phyloP scores from a whole-genome alignment of 495 filamentous ascomycete species.

The Daldinia bambusicola region DNA sequence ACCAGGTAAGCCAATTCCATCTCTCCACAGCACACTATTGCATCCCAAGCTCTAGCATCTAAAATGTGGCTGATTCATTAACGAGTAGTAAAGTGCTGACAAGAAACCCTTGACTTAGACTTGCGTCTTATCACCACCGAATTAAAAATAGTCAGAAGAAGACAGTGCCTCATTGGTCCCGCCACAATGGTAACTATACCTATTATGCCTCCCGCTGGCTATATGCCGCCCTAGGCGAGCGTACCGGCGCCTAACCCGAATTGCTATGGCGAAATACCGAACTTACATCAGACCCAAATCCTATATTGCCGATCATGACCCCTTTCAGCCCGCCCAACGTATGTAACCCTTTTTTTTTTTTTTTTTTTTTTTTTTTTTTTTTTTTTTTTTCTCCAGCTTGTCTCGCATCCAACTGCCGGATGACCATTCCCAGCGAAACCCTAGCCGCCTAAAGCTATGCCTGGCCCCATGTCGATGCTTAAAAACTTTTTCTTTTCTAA shows the following conservation, averaged over 20 bases:
- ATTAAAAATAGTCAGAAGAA: slow-evolving; percentile 1
- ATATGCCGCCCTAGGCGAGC: slow-evolving; percentile 25
- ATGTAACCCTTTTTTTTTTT: slow-evolving; percentile 15
- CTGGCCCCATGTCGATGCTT: neutral
- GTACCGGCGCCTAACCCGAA: slow-evolving; percentile 36
- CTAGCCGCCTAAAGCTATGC: neutral
- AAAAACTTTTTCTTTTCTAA: neutral
- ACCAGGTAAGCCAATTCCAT: neutral
- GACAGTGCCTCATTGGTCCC: slow-evolving; percentile 35
- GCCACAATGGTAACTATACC: slow-evolving; percentile 37
- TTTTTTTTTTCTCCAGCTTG: slow-evolving; percentile 8
- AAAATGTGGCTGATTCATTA: slow-evolving; percentile 20
- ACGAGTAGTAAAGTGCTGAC: slow-evolving; percentile 37
- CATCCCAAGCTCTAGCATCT: neutral
- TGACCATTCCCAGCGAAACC: neutral
- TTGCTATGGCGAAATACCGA: slow-evolving; percentile 32
- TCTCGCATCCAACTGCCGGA: slow-evolving; percentile 46
- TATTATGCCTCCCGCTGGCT: slow-evolving; percentile 25
- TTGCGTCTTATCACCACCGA: slow-evolving; percentile 19
- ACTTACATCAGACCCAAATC: slow-evolving; percentile 34
- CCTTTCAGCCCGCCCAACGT: slow-evolving; percentile 26
- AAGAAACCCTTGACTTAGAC: slow-evolving; percentile 22
- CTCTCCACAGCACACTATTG: neutral
- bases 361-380: neutral
- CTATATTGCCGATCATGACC: slow-evolving; percentile 30